phyloP scores from a whole-genome alignment of 78 protist genomes.

The Tieghemostelium lacteum region DNA sequence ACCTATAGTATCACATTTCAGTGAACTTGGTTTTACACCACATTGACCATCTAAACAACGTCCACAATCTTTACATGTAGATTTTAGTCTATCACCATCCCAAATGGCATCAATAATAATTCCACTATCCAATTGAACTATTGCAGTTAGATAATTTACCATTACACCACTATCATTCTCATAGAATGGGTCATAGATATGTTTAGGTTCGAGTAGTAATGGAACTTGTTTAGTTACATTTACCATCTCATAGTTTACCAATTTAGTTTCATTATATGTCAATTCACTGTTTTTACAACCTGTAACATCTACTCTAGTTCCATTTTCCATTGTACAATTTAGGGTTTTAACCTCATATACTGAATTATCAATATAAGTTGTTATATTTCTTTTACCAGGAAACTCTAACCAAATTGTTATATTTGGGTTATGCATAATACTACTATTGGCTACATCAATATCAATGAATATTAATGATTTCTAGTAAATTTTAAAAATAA shows the following conservation, averaged over 20 bases:
- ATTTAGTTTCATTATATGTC: not conserved
- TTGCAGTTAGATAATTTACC: constrained; percentile 4
- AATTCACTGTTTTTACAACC: not conserved
- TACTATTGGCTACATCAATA: constrained; percentile 10
- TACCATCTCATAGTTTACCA: not conserved
- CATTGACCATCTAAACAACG: constrained; percentile 46
- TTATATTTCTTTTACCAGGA: not conserved
- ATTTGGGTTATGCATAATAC: constrained; percentile 9
- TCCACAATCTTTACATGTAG: constrained; percentile 34
- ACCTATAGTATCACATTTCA: constrained; percentile 43
- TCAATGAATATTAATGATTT: constrained; percentile 55
- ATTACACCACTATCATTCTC: not conserved
- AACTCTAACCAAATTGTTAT: constrained; percentile 46
- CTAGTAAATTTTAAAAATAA: not conserved
- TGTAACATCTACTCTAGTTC: not conserved
- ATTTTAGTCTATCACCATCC: constrained; percentile 46
- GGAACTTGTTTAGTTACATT: not conserved
- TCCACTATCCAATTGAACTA: constrained; percentile 22
- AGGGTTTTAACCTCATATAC: not conserved
- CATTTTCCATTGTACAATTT: not conserved
- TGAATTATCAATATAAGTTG: not conserved
- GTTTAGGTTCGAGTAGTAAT: constrained; percentile 29
- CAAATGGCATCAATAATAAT: constrained; percentile 8
- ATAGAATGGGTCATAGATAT: not conserved
- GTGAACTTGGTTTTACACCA: not conserved